These are phyloP conservation scores for Trametes maxima DNA, from an alignment of 768 basidiomycete genomes.

Conservation along the genomic window DNA sequence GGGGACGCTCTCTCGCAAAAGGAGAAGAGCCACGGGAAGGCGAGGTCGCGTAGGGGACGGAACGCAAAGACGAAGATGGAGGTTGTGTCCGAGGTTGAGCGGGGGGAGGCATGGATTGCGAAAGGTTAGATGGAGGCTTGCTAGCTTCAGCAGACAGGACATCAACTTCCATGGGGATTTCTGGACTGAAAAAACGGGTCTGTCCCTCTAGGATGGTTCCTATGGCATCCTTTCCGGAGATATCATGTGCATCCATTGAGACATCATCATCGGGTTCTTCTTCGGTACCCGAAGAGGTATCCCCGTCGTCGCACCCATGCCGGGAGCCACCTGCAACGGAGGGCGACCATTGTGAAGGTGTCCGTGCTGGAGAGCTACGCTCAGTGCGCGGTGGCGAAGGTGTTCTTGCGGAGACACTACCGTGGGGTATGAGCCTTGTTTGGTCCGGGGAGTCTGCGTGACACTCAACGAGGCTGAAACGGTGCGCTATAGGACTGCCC, in stretches of 20 bases:
- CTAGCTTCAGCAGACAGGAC: background rate
- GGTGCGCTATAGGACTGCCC: too few relatives aligned
- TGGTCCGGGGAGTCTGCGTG: background rate
- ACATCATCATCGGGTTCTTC: conserved; percentile 2
- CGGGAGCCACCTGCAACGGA: conserved; percentile 15
- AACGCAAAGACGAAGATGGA: background rate
- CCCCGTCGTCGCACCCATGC: background rate
- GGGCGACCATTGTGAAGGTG: conserved; percentile 26
- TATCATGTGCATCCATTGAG: background rate
- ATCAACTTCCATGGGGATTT: background rate
- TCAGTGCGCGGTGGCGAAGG: background rate
- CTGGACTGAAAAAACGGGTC: background rate
- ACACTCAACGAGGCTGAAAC: background rate
- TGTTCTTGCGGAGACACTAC: background rate
- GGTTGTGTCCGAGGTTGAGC: background rate
- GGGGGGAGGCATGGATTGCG: conserved; percentile 5
- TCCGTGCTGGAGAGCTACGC: background rate
- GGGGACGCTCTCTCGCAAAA: background rate
- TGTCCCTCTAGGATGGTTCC: background rate
- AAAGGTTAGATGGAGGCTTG: background rate
- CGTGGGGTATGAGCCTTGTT: background rate
- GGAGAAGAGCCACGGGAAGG: background rate
- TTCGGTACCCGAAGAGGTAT: conserved; percentile 6
- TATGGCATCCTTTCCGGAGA: background rate
- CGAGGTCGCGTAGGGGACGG: conserved; percentile 7